Percentiles rank a stretch among this genome's conserved stretches.
These are phyloP conservation scores for Wickerhamiella sergipiensis DNA, from an alignment of 805 yeast genomes.

Conservation along the genomic window DNA sequence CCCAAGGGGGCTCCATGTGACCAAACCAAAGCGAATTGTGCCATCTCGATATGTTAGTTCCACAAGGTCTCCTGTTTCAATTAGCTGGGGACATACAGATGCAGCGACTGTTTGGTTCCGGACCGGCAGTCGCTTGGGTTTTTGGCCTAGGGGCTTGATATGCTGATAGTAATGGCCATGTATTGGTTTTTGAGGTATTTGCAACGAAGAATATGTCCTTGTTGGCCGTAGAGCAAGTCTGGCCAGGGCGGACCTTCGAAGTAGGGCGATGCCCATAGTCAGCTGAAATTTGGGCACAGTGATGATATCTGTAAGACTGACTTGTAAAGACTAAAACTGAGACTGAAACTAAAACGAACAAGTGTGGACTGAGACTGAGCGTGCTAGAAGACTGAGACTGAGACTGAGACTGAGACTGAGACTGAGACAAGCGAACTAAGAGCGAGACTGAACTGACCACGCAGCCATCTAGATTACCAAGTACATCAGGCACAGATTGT, in stretches of 20 bases:
- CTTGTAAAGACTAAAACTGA: no score
- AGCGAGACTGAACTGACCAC: no score
- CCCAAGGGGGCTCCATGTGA: constrained; percentile 10
- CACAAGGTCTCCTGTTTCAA: constrained; percentile 15
- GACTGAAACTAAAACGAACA: no score
- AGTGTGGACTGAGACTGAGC: no score
- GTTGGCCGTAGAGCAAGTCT: not conserved
- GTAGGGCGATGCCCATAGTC: not conserved
- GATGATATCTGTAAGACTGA: no score
- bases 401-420: no score
- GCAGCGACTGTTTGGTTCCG: not conserved
- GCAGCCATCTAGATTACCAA: not conserved
- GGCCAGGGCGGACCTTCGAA: not conserved
- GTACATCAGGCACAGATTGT: not conserved
- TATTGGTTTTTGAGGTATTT: not conserved
- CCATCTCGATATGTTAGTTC: constrained; percentile 10
- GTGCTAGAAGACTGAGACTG: no score
- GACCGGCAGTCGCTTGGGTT: not conserved
- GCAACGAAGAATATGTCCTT: not conserved
- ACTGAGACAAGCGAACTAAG: no score
- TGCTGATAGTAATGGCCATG: not conserved
- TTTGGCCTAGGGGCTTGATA: not conserved
- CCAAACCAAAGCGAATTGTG: constrained; percentile 10
- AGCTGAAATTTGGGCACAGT: not conserved
- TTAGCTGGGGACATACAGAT: constrained; percentile 2